Conservation (phyloP, 2,329 filamentous ascomycete genomes). For the Calonectria pseudoreteaudii region DNA sequence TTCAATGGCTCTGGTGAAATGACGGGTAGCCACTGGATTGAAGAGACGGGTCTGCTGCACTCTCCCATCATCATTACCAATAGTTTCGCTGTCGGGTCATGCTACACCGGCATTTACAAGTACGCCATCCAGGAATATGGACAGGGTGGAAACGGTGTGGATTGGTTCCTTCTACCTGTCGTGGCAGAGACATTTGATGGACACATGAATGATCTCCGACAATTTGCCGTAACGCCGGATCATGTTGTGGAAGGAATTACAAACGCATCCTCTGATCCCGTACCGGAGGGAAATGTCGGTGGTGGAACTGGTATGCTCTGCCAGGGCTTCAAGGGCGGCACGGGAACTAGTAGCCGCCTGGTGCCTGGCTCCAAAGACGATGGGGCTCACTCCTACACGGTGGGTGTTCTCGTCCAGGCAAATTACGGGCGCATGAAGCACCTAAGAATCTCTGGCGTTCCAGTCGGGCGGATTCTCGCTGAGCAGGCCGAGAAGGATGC, state of each 20-base stretch:
- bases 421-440: constrained; percentile 71
- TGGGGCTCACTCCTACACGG: constrained; percentile 57
- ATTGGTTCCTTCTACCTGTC: constrained; percentile 67
- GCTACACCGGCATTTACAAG: constrained; percentile 67
- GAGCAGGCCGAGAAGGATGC: constrained; percentile 48
- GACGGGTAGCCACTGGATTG: constrained; percentile 70
- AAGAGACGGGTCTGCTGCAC: constrained; percentile 62
- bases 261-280: constrained; percentile 58
- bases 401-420: constrained; percentile 70
- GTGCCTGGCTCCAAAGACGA: constrained; percentile 27
- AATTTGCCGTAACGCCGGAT: constrained; percentile 63
- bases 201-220: constrained; percentile 66
- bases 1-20: constrained; percentile 74
- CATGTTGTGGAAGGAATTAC: constrained; percentile 66
- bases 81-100: constrained; percentile 29
- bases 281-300: constrained; percentile 70
- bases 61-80: constrained; percentile 24
- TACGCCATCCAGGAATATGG: constrained; percentile 61
- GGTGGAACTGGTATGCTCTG: constrained; percentile 75
- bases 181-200: constrained; percentile 73
- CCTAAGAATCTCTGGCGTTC: constrained; percentile 68
- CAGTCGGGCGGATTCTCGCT: constrained; percentile 67
- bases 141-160: constrained; percentile 52
- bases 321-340: constrained; percentile 74
- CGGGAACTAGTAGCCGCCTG: constrained; percentile 68